Evolutionary conservation across 1,139 yeast species (phyloP), one percentile per base, ranked within the genome.

Genomic region (Hanseniaspora uvarum): DNA sequence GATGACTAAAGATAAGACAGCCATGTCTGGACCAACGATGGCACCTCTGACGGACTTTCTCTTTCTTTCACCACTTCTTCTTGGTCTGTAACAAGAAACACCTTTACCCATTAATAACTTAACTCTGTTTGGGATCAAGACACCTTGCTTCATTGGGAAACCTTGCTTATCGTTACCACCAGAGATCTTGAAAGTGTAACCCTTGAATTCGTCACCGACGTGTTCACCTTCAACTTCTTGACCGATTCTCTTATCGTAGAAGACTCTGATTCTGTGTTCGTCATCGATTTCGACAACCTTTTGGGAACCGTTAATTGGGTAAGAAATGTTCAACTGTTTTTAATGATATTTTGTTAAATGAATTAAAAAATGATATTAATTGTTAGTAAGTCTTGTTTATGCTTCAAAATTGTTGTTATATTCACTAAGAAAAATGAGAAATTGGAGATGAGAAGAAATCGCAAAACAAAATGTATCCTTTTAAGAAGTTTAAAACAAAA

Each of bases 131-230:
- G 98, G 97, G 81, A 87, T 94, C 83, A 92, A 80, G 65, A 92
- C 98, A 83, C 96, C 96, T 80, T 92, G 98, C 78, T 89, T 92
- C 98, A 94, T 92, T 79, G 98, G 97, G 96, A 92, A 94, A 81
- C 98, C 98, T 81, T 92, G 98, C 80, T 92, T 92, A 81, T 92
- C 98, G 86, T 94, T 94, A 84, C 98, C 98, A 73, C 98, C 98
- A 68, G 97, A 79, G 76, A 92, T 89, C 81, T 83, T 92, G 86
- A 92, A 89, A 73, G 88, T 76, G 89, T 92, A 92, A 71, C 98
- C 98, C 79, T 88, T 89, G 94, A 89, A 89, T 79, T 89, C 97
- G 70, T 94, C 98, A 71, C 95, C 95, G 69, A 92, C 85, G 64
- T 87, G 77, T 78, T 92, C 98, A 77, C 97, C 98, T 72, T 88